Percentiles rank a stretch among this genome's conserved stretches.
Evolutionary conservation across 2,329 filamentous ascomycete genomes (phyloP).

Genomic region (Hirsutella thompsonii): DNA sequence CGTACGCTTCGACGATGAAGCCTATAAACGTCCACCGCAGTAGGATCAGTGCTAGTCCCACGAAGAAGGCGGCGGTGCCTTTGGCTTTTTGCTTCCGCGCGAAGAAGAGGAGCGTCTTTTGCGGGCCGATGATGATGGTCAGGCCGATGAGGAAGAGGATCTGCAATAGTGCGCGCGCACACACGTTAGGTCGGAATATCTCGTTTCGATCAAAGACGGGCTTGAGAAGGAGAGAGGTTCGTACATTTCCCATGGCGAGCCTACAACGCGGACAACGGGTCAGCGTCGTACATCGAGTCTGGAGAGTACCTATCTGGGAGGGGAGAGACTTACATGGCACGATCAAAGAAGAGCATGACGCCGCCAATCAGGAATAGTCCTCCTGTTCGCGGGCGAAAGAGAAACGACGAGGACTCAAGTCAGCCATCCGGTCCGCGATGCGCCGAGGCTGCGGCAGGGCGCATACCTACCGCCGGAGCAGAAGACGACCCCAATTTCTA

Average conservation of each 20-base stretch:
- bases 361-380: constrained; percentile 91
- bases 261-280: constrained; percentile 29
- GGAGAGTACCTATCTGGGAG: not conserved
- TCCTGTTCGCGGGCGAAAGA: constrained; percentile 37
- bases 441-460: constrained; percentile 9
- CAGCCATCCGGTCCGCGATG: constrained; percentile 4
- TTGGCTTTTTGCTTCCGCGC: constrained; percentile 84
- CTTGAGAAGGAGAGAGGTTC: constrained; percentile 8
- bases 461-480: constrained; percentile 80
- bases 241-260: constrained; percentile 94
- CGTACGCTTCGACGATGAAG: constrained; percentile 84
- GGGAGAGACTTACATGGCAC: constrained; percentile 60
- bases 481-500: constrained; percentile 95
- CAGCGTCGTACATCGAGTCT: too few relatives aligned
- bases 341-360: constrained; percentile 94
- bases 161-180: too few relatives aligned
- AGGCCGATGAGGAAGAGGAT: constrained; percentile 97
- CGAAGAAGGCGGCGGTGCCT: constrained; percentile 78
- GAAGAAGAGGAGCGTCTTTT: constrained; percentile 91
- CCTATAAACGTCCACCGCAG: constrained; percentile 84
- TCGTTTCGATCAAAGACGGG: not conserved
- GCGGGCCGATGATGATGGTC: constrained; percentile 84
- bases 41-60: constrained; percentile 73
- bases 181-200: too few relatives aligned
- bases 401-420: not conserved